Evolutionary conservation across 805 yeast genomes (phyloP), one percentile per base, ranked within the genome.

Genomic region (Saturnispora diversa): DNA sequence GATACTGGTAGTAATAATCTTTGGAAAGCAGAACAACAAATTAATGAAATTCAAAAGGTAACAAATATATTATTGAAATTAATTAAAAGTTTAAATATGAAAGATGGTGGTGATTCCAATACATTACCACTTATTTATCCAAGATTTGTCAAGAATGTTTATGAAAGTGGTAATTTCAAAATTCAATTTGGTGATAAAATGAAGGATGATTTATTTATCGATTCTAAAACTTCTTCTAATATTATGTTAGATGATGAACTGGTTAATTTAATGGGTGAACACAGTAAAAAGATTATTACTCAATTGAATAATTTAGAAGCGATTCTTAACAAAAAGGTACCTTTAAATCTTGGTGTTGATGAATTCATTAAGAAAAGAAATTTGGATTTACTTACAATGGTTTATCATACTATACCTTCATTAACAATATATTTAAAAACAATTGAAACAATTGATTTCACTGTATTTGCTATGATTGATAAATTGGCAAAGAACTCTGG

Each of bases 101-200:
- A 17, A 22, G 34, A 15, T 30, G 34, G 21, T 12, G 26, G 10
- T 31, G 37, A 53, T 30, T 42, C 55, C 2, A 32, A 49, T 35
- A 38, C 59, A 12, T 45, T 80, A 26, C 92, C 90, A 0, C 81
- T 80, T 53, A 62, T 78, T 2, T 74, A 77, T 47, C 87, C 92
- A 7, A 66, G 92, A 44, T 79, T 82, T 50, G 59, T 83, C 15
- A 66, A 70, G 31, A 76, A 77, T 22, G 75, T 72, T 40, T 82
- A 77, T 55, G 77, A 77, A 49, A 90, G 87, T 13, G 90, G 88
- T n/a, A 77, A 79, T 45, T 82, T 87, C 80, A 71, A 74, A 35
- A 81, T 80, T 50, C 84, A 84, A 20, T 79, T 80, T 48, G 72
- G 75, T 48, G 51, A 41, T 40, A 45, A 13, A 31, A 3, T 20